A percentile compares a stretch with the other conserved stretches of the same genome.
phyloP scores from a whole-genome alignment of 2,329 filamentous ascomycete genomes.

The Didymella pomorum region DNA sequence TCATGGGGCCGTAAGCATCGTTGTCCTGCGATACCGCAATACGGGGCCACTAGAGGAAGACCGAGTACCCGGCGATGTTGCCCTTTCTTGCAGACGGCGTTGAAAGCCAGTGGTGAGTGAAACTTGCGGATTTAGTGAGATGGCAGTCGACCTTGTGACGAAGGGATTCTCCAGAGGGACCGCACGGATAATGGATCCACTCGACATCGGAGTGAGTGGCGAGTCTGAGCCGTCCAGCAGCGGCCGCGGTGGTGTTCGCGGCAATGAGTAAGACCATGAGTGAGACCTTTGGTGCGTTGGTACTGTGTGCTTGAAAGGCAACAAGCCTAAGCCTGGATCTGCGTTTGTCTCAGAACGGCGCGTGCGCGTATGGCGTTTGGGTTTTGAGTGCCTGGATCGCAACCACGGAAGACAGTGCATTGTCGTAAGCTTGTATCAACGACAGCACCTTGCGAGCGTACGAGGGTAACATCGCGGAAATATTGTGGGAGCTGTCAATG shows the following conservation, averaged over 20 bases:
- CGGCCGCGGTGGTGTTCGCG: not conserved
- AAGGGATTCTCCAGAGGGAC: not conserved
- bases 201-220: not conserved
- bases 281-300: not conserved
- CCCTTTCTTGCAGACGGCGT: not conserved
- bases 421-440: not conserved
- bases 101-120: not conserved
- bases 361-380: not conserved
- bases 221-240: not conserved
- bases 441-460: not conserved
- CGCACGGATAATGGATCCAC: not conserved
- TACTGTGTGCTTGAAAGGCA: not conserved
- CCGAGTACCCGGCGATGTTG: not conserved
- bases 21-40: not conserved
- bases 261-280: constrained; percentile 2
- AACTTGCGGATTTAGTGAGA: not conserved
- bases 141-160: not conserved
- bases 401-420: constrained; percentile 8
- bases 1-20: not conserved
- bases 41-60: not conserved
- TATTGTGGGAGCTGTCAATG: not conserved
- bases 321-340: not conserved
- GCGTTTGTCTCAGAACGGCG: not conserved
- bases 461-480: not conserved
- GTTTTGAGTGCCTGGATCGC: not conserved